phyloP scores from a whole-genome alignment of 2,329 filamentous ascomycete species.

The Talaromyces sp. region DNA sequence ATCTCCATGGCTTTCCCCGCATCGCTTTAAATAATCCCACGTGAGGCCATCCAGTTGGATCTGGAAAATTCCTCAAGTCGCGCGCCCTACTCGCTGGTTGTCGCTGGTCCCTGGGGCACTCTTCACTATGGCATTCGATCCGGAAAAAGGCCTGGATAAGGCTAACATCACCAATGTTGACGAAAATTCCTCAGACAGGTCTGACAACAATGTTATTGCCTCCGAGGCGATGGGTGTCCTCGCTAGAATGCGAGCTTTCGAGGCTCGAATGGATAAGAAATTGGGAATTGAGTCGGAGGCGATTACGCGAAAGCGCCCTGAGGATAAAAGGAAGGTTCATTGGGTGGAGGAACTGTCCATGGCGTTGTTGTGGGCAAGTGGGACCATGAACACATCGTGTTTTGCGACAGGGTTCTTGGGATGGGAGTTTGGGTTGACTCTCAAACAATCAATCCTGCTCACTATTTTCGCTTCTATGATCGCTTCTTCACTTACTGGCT shows the following conservation, averaged over 20 bases:
- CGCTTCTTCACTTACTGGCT: slow-evolving; percentile 36
- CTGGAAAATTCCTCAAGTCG: too few species aligned
- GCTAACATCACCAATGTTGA: slow-evolving; percentile 7
- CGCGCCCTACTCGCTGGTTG: neutral
- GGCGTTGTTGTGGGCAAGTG: slow-evolving; percentile 57
- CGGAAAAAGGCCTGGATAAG: slow-evolving; percentile 13
- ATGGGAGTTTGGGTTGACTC: slow-evolving; percentile 51
- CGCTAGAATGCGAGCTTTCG: slow-evolving; percentile 40
- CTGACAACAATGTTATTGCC: slow-evolving; percentile 2
- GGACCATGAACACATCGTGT: slow-evolving; percentile 56
- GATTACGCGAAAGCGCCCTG: slow-evolving; percentile 49
- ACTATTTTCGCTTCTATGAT: slow-evolving; percentile 52
- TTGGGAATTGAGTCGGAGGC: slow-evolving; percentile 55
- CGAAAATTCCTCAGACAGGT: slow-evolving; percentile 4
- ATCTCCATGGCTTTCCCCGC: neutral
- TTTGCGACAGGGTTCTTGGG: slow-evolving; percentile 58
- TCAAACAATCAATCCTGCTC: slow-evolving; percentile 50
- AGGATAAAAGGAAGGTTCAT: slow-evolving; percentile 34
- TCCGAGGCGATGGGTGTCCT: slow-evolving; percentile 6
- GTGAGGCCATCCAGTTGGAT: neutral
- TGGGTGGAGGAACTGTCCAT: slow-evolving; percentile 45
- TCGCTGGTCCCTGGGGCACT: neutral
- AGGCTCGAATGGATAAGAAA: slow-evolving; percentile 49
- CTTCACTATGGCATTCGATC: slow-evolving; percentile 11
- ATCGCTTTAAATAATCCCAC: neutral